Percentiles rank a stretch among this genome's conserved stretches.
Conservation (phyloP, 2,329 filamentous ascomycete genomes). For the Hortaea werneckii region DNA sequence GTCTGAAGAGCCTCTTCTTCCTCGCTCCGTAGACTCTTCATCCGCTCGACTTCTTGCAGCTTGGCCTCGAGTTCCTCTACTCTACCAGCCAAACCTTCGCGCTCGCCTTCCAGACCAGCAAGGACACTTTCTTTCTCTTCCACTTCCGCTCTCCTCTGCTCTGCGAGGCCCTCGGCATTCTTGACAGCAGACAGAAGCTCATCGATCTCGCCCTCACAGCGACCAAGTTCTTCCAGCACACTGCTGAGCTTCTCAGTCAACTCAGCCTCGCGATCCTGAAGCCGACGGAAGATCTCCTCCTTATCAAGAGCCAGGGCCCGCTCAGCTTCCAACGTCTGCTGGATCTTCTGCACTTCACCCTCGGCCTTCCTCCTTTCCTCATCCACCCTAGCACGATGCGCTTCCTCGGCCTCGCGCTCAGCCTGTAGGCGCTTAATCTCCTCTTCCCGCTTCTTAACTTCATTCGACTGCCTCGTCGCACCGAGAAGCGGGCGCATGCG, state of each 20-base stretch:
- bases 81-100: constrained; percentile 59
- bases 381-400: constrained; percentile 69
- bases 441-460: constrained; percentile 91
- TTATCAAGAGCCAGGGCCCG: constrained; percentile 93
- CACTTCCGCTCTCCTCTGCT: constrained; percentile 67
- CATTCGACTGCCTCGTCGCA: constrained; percentile 78
- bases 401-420: constrained; percentile 67
- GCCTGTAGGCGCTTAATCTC: constrained; percentile 80
- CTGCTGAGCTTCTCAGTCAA: constrained; percentile 86
- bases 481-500: constrained; percentile 93
- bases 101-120: constrained; percentile 74
- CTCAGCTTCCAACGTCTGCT: constrained; percentile 91
- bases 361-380: constrained; percentile 85
- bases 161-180: constrained; percentile 73
- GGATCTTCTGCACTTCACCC: constrained; percentile 75
- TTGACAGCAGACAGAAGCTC: constrained; percentile 82
- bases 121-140: constrained; percentile 89
- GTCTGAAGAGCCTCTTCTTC: constrained; percentile 68
- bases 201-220: constrained; percentile 86
- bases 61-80: constrained; percentile 60
- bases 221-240: constrained; percentile 87
- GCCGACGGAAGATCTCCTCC: constrained; percentile 96
- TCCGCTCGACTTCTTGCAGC: constrained; percentile 58
- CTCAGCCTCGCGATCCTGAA: constrained; percentile 84
- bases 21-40: constrained; percentile 62